Evolutionary conservation across 164 flowering plant genomes (phyloP).

Genomic region (Umbilicus rupestris): DNA sequence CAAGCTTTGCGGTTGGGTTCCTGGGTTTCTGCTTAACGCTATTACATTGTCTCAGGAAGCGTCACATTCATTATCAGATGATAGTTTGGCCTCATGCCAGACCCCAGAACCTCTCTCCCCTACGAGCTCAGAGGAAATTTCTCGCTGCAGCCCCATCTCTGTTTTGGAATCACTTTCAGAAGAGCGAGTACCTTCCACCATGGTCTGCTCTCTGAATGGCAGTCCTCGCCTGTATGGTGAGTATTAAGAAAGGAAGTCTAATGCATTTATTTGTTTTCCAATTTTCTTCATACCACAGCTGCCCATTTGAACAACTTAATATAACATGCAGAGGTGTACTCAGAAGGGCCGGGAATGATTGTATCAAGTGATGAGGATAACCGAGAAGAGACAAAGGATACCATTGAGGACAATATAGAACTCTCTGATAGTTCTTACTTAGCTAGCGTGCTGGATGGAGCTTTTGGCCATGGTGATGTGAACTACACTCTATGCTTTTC

Average conservation of each 20-base stretch:
- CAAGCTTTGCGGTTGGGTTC: background rate
- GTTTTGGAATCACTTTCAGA: slow-evolving; percentile 22
- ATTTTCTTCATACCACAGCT: background rate
- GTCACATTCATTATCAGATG: background rate
- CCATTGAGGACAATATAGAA: slow-evolving; percentile 11
- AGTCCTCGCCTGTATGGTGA: slow-evolving; percentile 20
- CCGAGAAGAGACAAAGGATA: slow-evolving; percentile 18
- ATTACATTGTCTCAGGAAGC: background rate
- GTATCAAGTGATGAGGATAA: slow-evolving; percentile 43
- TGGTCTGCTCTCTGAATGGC: slow-evolving; percentile 14
- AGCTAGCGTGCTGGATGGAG: slow-evolving; percentile 42
- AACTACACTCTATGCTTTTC: slow-evolving; percentile 26
- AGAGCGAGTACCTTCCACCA: slow-evolving; percentile 15
- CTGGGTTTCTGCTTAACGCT: background rate
- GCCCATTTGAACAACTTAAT: background rate
- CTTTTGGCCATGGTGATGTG: slow-evolving; percentile 18
- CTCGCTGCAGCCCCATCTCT: slow-evolving; percentile 36
- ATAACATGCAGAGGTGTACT: slow-evolving; percentile 37
- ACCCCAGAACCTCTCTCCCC: slow-evolving; percentile 16
- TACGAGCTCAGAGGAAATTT: slow-evolving; percentile 21
- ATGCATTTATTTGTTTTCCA: background rate
- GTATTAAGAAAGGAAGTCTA: background rate
- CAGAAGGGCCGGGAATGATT: slow-evolving; percentile 35
- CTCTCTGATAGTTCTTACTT: slow-evolving; percentile 40
- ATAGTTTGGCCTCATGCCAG: background rate